A percentile compares a stretch with the other conserved stretches of the same genome.
Evolutionary conservation across 805 yeast genomes (phyloP).

Genomic region (Yamadazyma paraphyllophila): DNA sequence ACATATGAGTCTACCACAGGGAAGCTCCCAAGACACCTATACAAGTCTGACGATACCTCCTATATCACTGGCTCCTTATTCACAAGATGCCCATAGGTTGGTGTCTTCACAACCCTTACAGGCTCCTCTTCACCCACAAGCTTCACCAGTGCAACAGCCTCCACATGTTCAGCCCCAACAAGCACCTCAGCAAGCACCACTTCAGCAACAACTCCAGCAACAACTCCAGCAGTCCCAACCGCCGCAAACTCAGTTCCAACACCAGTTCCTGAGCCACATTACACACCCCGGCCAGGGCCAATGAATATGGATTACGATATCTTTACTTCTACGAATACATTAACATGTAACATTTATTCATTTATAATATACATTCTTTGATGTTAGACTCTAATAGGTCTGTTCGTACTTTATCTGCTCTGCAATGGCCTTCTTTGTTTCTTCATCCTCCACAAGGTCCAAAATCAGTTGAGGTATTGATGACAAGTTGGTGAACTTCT

Average conservation of each 20-base stretch:
- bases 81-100: background rate
- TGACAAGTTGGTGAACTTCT: slow-evolving; percentile 61
- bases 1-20: background rate
- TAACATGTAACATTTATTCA: background rate
- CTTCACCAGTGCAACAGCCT: background rate
- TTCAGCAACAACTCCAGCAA: background rate
- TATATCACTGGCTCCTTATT: background rate
- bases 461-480: slow-evolving; percentile 59
- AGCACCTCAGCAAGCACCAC: too few species aligned
- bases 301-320: background rate
- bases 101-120: background rate
- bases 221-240: background rate
- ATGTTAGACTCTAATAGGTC: slow-evolving; percentile 5
- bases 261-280: background rate
- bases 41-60: background rate
- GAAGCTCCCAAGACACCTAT: too few species aligned
- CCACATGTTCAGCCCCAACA: background rate
- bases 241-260: background rate
- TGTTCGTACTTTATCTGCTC: slow-evolving; percentile 57
- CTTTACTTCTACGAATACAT: background rate
- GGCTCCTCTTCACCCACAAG: background rate
- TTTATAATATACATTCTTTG: background rate
- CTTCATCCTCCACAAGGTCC: slow-evolving; percentile 53
- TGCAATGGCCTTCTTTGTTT: slow-evolving; percentile 56
- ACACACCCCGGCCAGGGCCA: too few species aligned